Conservation (phyloP, 345 rosid species). For the Lumnitzera littorea region DNA sequence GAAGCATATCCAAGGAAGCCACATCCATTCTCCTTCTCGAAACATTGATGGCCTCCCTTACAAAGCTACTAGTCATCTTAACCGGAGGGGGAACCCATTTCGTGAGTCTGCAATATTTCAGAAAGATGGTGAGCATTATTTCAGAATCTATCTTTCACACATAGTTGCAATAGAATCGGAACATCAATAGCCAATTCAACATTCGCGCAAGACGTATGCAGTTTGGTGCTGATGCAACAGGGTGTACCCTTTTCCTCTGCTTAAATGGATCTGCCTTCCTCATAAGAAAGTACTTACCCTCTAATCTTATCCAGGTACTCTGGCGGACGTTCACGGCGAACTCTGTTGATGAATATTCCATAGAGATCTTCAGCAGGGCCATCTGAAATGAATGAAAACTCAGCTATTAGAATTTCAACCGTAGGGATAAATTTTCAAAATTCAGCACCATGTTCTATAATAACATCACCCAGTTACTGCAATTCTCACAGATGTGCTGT, state of each 20-base stretch:
- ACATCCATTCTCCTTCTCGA: constrained; percentile 94
- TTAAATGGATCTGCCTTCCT: too few relatives aligned
- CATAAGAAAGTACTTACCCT: constrained; percentile 46
- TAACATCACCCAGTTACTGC: too few relatives aligned
- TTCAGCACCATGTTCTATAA: too few relatives aligned
- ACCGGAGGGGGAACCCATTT: constrained; percentile 98
- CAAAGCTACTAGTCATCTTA: constrained; percentile 82
- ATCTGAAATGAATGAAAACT: constrained; percentile 27
- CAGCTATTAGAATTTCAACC: neutral
- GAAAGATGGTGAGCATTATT: neutral
- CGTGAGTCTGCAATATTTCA: constrained; percentile 59
- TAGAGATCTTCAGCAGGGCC: constrained; percentile 97
- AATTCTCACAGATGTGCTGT: too few relatives aligned
- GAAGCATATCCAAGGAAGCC: constrained; percentile 92
- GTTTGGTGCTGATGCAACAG: too few relatives aligned
- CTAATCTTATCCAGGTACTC: constrained; percentile 62
- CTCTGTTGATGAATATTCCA: constrained; percentile 77
- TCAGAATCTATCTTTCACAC: too few relatives aligned
- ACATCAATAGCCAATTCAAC: too few relatives aligned
- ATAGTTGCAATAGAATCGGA: too few relatives aligned
- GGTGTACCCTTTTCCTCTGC: too few relatives aligned
- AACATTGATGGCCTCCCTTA: constrained; percentile 56
- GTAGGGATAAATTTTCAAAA: neutral
- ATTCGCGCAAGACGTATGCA: too few relatives aligned
- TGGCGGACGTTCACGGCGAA: constrained; percentile 72